phyloP scores from a whole-genome alignment of 1,284 basidiomycete genomes.

The Cerrena zonata region DNA sequence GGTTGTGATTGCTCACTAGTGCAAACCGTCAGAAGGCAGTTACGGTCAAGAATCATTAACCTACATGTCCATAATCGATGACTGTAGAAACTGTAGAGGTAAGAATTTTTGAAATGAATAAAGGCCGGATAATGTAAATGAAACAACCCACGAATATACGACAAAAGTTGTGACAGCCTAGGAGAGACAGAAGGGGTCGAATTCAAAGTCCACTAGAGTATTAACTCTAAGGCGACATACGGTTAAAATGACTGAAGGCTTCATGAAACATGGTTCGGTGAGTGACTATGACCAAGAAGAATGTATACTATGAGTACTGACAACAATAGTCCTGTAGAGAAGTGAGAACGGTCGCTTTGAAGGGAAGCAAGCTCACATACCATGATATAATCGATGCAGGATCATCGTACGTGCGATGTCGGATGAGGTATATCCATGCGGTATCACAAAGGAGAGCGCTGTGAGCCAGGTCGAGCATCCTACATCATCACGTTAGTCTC shows the following conservation, averaged over 20 bases:
- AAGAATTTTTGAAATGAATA: background rate
- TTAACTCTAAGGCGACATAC: too few relatives aligned
- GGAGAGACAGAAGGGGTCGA: too few relatives aligned
- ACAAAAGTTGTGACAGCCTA: background rate
- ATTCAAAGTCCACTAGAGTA: too few relatives aligned
- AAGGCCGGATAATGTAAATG: background rate
- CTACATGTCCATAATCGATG: slow-evolving; percentile 14
- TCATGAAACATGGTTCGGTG: too few relatives aligned
- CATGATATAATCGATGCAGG: slow-evolving; percentile 23
- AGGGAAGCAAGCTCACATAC: too few relatives aligned
- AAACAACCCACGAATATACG: background rate
- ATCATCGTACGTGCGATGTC: slow-evolving; percentile 22
- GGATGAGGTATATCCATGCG: background rate
- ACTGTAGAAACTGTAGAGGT: slow-evolving; percentile 10
- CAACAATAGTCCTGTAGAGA: too few relatives aligned
- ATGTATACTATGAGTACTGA: too few relatives aligned
- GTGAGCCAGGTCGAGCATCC: background rate
- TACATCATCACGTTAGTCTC: too few relatives aligned
- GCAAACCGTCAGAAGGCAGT: background rate
- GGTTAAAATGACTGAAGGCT: too few relatives aligned
- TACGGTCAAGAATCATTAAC: background rate
- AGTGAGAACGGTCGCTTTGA: too few relatives aligned
- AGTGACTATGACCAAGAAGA: too few relatives aligned
- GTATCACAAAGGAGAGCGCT: background rate
- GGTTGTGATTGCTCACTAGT: slow-evolving; percentile 12